Evolutionary conservation across 345 rosid genomes (phyloP).

Genomic region (Brassica nigra): DNA sequence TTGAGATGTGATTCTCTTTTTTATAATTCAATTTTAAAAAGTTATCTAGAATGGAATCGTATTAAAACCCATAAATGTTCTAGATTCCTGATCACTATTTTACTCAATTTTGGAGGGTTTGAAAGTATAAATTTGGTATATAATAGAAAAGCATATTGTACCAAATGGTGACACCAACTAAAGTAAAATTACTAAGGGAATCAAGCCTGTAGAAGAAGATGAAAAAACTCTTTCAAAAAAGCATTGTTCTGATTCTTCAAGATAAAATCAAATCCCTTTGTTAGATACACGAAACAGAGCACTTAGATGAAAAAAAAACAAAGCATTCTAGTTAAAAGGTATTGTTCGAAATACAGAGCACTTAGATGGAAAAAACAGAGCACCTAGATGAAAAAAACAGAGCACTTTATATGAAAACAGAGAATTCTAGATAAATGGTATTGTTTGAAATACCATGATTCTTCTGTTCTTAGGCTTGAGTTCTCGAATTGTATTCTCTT

Average conservation of each 20-base stretch:
- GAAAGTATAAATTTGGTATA: background rate
- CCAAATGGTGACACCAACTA: background rate
- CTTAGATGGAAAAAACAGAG: conserved; percentile 21
- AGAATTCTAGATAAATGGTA: background rate
- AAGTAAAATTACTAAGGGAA: conserved; percentile 15
- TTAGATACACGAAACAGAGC: conserved; percentile 36
- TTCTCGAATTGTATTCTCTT: conserved; percentile 71
- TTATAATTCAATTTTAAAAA: background rate
- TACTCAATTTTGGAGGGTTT: conserved; percentile 12
- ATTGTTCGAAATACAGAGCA: conserved; percentile 42
- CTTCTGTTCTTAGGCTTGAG: conserved; percentile 76
- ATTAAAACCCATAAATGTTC: conserved; percentile 30
- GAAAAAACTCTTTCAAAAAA: background rate
- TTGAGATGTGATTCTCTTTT: conserved; percentile 17
- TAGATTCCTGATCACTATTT: conserved; percentile 30
- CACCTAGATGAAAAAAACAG: conserved; percentile 22
- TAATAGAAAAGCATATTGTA: background rate
- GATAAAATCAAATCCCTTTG: conserved; percentile 23
- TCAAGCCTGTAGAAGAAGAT: conserved; percentile 1
- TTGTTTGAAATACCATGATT: conserved; percentile 61
- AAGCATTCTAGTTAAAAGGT: background rate
- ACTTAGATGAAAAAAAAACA: conserved; percentile 4
- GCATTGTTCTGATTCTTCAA: conserved; percentile 35
- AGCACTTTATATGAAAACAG: conserved; percentile 14
- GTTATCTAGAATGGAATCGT: conserved; percentile 3